A percentile compares a stretch with the other conserved stretches of the same genome.
Evolutionary conservation across 169 alveolate species (phyloP).

Genomic region (Amoebophrya sp.): DNA sequence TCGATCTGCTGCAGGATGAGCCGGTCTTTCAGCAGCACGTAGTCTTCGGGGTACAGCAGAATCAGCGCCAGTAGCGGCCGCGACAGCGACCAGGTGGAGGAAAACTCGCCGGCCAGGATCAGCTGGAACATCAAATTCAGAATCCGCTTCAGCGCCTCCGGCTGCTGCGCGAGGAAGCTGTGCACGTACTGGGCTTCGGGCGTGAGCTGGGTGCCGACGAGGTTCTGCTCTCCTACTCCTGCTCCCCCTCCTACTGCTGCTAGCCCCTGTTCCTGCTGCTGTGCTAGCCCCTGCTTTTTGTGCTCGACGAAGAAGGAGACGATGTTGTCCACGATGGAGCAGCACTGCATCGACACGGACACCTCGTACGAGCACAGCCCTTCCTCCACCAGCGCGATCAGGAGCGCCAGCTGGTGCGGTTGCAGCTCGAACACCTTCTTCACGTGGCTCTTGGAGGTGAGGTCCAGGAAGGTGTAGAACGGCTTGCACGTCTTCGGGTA

Average conservation of each 20-base stretch:
- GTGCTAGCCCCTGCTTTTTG: constrained; percentile 15
- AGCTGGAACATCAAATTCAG: constrained; percentile 58
- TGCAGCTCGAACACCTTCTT: constrained; percentile 36
- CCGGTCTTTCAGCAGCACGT: not conserved
- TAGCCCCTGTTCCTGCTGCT: too few species aligned
- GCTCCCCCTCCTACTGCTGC: constrained; percentile 7
- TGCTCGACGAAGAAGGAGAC: constrained; percentile 28
- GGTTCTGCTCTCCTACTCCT: not conserved
- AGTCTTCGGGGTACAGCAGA: constrained; percentile 38
- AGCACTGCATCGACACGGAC: constrained; percentile 39
- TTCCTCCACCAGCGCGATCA: constrained; percentile 30
- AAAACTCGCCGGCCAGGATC: constrained; percentile 62
- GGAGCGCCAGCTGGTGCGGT: not conserved
- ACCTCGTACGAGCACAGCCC: constrained; percentile 39
- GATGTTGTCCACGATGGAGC: constrained; percentile 37
- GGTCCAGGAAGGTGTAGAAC: constrained; percentile 64
- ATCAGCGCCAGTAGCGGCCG: constrained; percentile 75
- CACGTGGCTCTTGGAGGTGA: constrained; percentile 65
- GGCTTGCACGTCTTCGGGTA: constrained; percentile 51
- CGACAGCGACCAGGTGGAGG: constrained; percentile 72
- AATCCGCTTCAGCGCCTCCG: constrained; percentile 54
- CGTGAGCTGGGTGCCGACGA: not conserved
- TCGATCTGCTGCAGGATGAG: not conserved
- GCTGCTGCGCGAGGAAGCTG: constrained; percentile 49
- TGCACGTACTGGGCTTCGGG: constrained; percentile 38